phyloP scores from a whole-genome alignment of 495 filamentous ascomycete genomes.

The Podospora didyma region DNA sequence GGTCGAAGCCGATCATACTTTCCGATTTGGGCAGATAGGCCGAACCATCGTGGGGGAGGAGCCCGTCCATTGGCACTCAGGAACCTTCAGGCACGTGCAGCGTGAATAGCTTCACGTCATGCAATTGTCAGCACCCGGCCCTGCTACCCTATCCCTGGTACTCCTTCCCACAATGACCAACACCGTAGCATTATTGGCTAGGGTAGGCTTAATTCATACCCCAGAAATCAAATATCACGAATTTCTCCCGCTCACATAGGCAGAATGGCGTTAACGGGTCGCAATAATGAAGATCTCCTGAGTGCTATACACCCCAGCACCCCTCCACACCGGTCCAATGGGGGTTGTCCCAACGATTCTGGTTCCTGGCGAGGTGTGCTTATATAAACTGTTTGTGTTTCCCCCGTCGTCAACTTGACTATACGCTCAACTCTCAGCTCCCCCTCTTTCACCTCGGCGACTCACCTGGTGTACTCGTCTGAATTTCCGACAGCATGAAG shows the following conservation, averaged over 20 bases:
- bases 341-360: no score
- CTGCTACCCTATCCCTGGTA: not conserved
- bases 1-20: not conserved
- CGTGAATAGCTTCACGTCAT: not conserved
- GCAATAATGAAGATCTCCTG: no score
- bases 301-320: no score
- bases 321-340: no score
- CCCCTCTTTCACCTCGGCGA: not conserved
- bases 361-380: no score
- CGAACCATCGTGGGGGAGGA: not conserved
- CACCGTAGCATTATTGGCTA: not conserved
- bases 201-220: not conserved
- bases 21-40: not conserved
- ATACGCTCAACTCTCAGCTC: not conserved
- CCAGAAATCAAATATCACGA: not conserved
- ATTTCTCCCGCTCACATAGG: not conserved
- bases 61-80: not conserved
- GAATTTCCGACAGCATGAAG: slow-evolving; percentile 1
- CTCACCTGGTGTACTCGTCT: not conserved
- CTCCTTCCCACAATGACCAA: not conserved
- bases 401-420: no score
- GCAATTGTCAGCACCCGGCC: not conserved
- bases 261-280: not conserved
- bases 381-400: no score
- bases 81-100: not conserved